Evolutionary conservation across 495 filamentous ascomycete species (phyloP), one percentile per base, ranked within the genome.

Genomic region (Aspergillus olivimuriae): DNA sequence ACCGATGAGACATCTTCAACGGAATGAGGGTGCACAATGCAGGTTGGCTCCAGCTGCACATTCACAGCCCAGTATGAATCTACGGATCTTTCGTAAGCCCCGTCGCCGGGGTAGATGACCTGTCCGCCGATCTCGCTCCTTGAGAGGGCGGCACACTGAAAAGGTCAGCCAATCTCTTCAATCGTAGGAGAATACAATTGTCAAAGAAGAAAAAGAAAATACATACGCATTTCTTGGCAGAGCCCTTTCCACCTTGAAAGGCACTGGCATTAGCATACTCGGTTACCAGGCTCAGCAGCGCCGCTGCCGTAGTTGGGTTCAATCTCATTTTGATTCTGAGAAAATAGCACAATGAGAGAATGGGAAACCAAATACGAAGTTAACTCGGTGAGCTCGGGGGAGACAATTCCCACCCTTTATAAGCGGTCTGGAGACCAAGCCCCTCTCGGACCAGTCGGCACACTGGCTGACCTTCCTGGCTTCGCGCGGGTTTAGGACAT

Each of bases 1-100:
- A 56, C 60, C 9, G 32, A 23, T 4, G 66, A 54, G n/a, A 73
- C 63, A 41, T 71, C 67, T 4, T 57, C 18, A 2, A 64, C 50
- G 15, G 46, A 48, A 1, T 47, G 36, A 8, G 63, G 65, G 39
- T 58, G 57, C 14, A 70, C 43, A 28, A 67, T 57, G 39, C 67
- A 70, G 32, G 37, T 56, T 2, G 69, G 64, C n/a, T 53, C 34
- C 1, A 68, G 49, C 4, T 50, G 58, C n/a, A 46, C 61, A 38
- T 65, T 61, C 16, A 47, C 47, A 30, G 62, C 60, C 43, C 52
- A 69, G 44, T 63, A 65, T 1, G 60, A 57, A 11, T 11, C 24
- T 11, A 28, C 24, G 24, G 24, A 28, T 5, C 6, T 28, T 28
- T 28, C 24, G 24, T 28, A 28, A 6, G 24, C 24, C 5, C 6